A percentile compares a stretch with the other conserved stretches of the same genome.
phyloP scores from a whole-genome alignment of 176 grass and related monocot species.

The Zea luxurians region DNA sequence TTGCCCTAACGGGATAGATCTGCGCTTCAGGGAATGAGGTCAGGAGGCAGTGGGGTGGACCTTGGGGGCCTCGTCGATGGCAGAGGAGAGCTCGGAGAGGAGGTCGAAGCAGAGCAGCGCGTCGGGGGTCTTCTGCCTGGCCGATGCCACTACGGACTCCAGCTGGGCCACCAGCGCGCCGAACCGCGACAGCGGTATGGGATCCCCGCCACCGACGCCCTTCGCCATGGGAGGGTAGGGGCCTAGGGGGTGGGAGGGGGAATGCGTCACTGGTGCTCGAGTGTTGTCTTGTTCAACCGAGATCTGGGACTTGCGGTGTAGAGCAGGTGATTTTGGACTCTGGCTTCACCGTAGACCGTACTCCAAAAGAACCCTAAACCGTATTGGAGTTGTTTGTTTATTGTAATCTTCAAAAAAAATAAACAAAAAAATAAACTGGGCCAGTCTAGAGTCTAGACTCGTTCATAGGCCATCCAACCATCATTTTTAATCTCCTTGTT shows the following conservation, averaged over 20 bases:
- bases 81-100: slow-evolving; percentile 86
- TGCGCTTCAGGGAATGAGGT: background rate
- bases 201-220: slow-evolving; percentile 47
- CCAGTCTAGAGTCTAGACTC: no score
- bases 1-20: slow-evolving; percentile 29
- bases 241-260: background rate
- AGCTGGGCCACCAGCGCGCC: slow-evolving; percentile 92
- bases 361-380: no score
- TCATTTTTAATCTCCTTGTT: no score
- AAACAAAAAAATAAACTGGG: no score
- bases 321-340: no score
- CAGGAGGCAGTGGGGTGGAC: slow-evolving; percentile 18
- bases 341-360: no score
- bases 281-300: slow-evolving; percentile 15
- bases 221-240: slow-evolving; percentile 55
- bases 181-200: slow-evolving; percentile 83
- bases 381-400: no score
- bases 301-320: slow-evolving; percentile 19
- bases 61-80: slow-evolving; percentile 85
- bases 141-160: slow-evolving; percentile 84
- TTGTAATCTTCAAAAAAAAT: no score
- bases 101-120: slow-evolving; percentile 96
- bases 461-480: no score
- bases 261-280: slow-evolving; percentile 24
- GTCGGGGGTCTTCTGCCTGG: slow-evolving; percentile 72